These are phyloP conservation scores for Nephelium lappaceum DNA, from an alignment of 345 rosid species.

Conservation along the genomic window DNA sequence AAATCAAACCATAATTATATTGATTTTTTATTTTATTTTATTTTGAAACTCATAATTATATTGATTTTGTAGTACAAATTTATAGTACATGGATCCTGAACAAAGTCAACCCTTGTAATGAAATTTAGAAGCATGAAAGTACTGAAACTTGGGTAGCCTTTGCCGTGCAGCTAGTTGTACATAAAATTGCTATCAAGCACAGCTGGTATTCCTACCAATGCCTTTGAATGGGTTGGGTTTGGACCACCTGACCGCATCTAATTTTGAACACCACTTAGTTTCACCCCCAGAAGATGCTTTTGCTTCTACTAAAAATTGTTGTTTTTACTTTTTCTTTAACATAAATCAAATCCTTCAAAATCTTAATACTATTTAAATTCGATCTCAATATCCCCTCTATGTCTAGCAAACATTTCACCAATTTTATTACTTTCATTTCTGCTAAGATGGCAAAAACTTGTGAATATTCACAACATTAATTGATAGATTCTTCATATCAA, in stretches of 20 bases:
- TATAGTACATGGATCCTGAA: neutral
- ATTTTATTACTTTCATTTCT: no score
- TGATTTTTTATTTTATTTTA: no score
- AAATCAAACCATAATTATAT: neutral
- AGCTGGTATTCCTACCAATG: conserved; percentile 19
- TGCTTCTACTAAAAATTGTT: neutral
- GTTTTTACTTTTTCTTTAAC: neutral
- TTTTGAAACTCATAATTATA: neutral
- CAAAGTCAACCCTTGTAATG: conserved; percentile 5
- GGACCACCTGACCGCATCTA: conserved; percentile 25
- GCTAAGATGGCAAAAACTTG: no score
- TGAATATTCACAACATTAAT: neutral
- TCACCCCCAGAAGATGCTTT: conserved; percentile 18
- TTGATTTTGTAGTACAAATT: neutral
- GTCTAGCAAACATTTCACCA: no score
- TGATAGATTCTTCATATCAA: neutral
- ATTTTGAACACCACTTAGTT: neutral
- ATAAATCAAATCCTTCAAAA: neutral
- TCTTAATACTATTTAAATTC: no score
- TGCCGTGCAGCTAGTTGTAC: neutral
- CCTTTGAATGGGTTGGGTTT: conserved; percentile 37
- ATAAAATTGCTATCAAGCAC: neutral
- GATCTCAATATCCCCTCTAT: no score
- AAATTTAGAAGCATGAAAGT: neutral
- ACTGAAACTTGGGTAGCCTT: neutral